Conservation (phyloP, 2,329 filamentous ascomycete genomes). For the Aspergillus candidus region DNA sequence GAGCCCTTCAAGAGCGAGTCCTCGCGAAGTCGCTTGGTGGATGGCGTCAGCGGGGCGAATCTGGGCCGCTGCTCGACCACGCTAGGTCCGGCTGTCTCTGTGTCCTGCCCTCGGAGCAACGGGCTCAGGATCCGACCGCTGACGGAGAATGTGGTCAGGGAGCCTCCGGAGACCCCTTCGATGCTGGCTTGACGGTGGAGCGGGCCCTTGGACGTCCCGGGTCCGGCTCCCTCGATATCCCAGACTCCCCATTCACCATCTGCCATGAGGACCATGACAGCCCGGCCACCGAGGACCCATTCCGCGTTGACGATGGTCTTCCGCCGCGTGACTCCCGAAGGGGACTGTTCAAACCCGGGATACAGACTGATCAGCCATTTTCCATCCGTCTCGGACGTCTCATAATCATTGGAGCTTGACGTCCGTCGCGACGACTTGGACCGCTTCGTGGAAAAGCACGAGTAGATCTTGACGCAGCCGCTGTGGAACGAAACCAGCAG, state of each 20-base stretch:
- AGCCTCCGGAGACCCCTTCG: conserved; percentile 36
- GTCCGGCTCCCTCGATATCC: conserved; percentile 43
- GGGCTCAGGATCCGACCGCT: conserved; percentile 34
- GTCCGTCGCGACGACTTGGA: conserved; percentile 23
- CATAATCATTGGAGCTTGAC: conserved; percentile 26
- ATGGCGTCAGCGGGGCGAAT: conserved; percentile 44
- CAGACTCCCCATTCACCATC: conserved; percentile 47
- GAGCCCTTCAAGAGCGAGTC: conserved; percentile 39
- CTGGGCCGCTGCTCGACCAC: conserved; percentile 27
- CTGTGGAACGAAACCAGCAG: conserved; percentile 50
- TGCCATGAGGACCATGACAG: conserved; percentile 40
- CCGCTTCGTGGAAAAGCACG: conserved; percentile 42
- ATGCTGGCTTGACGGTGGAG: conserved; percentile 34
- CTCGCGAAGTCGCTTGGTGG: conserved; percentile 42
- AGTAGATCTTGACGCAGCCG: conserved; percentile 54
- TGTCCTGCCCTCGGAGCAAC: conserved; percentile 14
- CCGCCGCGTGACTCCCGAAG: conserved; percentile 26
- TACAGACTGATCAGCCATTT: conserved; percentile 42
- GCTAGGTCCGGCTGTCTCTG: conserved; percentile 18
- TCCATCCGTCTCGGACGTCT: conserved; percentile 30
- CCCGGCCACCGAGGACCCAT: conserved; percentile 42
- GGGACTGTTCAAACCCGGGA: conserved; percentile 34
- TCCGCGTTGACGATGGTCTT: conserved; percentile 42
- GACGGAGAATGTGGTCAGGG: conserved; percentile 38
- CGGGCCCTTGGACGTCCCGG: conserved; percentile 34